A percentile compares a stretch with the other conserved stretches of the same genome.
phyloP scores from a whole-genome alignment of 805 yeast species.

The Myxozyma kluyveri region DNA sequence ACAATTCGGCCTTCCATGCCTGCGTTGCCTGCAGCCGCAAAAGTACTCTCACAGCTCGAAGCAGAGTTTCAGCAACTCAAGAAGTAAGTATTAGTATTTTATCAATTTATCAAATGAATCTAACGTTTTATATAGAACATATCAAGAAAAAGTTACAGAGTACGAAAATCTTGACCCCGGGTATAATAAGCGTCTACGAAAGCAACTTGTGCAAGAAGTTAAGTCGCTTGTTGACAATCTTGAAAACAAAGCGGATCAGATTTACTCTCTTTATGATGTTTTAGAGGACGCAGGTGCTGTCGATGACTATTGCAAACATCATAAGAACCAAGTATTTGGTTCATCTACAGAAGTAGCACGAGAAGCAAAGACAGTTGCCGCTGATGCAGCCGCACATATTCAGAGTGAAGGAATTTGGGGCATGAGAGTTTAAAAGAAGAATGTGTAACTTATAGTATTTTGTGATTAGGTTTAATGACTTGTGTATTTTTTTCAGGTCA shows the following conservation, averaged over 20 bases:
- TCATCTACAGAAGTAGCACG: not conserved
- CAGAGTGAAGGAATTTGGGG: slow-evolving; percentile 12
- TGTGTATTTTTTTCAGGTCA: too few relatives aligned
- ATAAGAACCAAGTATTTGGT: not conserved
- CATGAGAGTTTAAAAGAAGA: not conserved
- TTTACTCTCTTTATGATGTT: slow-evolving; percentile 30
- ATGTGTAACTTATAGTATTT: not conserved
- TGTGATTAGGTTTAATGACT: too few relatives aligned
- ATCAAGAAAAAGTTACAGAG: slow-evolving; percentile 13
- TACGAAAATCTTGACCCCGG: slow-evolving; percentile 26
- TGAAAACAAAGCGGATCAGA: slow-evolving; percentile 31
- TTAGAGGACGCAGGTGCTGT: slow-evolving; percentile 12
- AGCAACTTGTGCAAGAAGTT: slow-evolving; percentile 15
- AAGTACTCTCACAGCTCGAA: slow-evolving; percentile 22
- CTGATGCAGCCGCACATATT: not conserved
- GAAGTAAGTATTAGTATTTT: not conserved
- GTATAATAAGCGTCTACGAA: slow-evolving; percentile 23
- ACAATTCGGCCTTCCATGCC: slow-evolving; percentile 28
- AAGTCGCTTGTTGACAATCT: slow-evolving; percentile 18
- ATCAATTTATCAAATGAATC: not conserved
- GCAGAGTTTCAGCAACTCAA: slow-evolving; percentile 26
- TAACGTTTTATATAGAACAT: slow-evolving; percentile 3
- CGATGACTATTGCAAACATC: not conserved
- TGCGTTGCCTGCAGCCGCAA: slow-evolving; percentile 17
- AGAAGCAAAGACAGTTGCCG: not conserved